Evolutionary conservation across 176 grass and related monocot species (phyloP).

Genomic region (Cenchrus americanus): DNA sequence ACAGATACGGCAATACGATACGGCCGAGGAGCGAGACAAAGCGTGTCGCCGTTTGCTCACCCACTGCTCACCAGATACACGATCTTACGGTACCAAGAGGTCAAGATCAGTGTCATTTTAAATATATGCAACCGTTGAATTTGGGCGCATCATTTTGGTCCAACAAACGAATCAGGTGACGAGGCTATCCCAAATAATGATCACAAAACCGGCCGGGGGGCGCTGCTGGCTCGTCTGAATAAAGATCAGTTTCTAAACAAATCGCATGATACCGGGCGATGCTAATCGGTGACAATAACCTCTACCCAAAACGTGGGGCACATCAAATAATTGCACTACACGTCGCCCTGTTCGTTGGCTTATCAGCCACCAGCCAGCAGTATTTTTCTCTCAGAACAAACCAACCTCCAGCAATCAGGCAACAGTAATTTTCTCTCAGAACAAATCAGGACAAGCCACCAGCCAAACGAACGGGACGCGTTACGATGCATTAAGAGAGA

Average conservation of each 20-base stretch:
- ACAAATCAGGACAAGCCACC: no score
- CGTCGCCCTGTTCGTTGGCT: no score
- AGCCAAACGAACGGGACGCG: no score
- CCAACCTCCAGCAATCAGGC: no score
- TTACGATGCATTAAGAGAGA: neutral
- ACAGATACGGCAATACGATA: neutral
- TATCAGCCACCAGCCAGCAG: no score
- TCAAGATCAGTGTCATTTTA: neutral
- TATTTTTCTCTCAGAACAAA: no score
- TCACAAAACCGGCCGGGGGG: neutral
- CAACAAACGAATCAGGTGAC: constrained; percentile 32
- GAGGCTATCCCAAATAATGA: neutral
- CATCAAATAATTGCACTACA: neutral
- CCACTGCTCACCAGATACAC: constrained; percentile 15
- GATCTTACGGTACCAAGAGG: constrained; percentile 3
- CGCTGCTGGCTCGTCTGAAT: neutral
- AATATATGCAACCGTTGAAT: constrained; percentile 20
- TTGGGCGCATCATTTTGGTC: constrained; percentile 16
- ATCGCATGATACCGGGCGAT: neutral
- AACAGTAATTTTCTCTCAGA: no score
- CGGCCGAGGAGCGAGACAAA: neutral
- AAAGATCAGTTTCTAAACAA: constrained; percentile 13
- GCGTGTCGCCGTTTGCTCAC: constrained; percentile 25
- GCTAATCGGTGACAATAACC: neutral
- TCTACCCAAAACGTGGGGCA: constrained; percentile 13